Evolutionary conservation across 495 filamentous ascomycete genomes (phyloP).

Genomic region (Poronia punctata): DNA sequence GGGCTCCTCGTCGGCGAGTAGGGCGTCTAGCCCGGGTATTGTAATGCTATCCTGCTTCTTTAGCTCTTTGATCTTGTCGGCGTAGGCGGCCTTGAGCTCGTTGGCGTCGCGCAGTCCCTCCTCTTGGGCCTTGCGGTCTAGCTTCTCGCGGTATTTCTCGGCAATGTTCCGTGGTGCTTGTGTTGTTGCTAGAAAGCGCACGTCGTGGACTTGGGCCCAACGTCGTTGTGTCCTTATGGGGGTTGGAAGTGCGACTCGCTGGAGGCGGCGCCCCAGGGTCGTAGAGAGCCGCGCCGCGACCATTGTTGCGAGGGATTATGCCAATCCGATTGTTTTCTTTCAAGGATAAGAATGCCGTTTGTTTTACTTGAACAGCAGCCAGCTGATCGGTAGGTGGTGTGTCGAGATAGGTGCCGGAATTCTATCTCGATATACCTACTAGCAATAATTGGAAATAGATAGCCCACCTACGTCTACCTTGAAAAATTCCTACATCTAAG

Average conservation of each 20-base stretch:
- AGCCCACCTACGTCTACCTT: too few species aligned
- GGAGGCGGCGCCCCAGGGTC: constrained; percentile 7
- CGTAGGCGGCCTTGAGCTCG: constrained; percentile 73
- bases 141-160: constrained; percentile 83
- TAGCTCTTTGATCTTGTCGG: constrained; percentile 67
- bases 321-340: too few species aligned
- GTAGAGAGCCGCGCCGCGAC: constrained; percentile 18
- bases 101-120: constrained; percentile 68
- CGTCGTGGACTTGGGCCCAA: constrained; percentile 88
- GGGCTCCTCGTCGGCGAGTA: constrained; percentile 17
- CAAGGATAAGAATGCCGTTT: too few species aligned
- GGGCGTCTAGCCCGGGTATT: constrained; percentile 43
- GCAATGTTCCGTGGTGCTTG: constrained; percentile 54
- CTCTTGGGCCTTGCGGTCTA: constrained; percentile 73
- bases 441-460: too few species aligned
- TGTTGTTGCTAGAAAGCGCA: constrained; percentile 70
- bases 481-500: too few species aligned
- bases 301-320: constrained; percentile 16
- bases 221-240: constrained; percentile 49
- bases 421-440: too few species aligned
- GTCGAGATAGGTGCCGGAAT: too few species aligned
- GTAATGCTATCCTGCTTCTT: constrained; percentile 46
- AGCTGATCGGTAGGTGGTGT: too few species aligned
- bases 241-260: constrained; percentile 16
- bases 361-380: too few species aligned